Conservation (phyloP, 768 basidiomycete species). For the Lactarius hatsudake region DNA sequence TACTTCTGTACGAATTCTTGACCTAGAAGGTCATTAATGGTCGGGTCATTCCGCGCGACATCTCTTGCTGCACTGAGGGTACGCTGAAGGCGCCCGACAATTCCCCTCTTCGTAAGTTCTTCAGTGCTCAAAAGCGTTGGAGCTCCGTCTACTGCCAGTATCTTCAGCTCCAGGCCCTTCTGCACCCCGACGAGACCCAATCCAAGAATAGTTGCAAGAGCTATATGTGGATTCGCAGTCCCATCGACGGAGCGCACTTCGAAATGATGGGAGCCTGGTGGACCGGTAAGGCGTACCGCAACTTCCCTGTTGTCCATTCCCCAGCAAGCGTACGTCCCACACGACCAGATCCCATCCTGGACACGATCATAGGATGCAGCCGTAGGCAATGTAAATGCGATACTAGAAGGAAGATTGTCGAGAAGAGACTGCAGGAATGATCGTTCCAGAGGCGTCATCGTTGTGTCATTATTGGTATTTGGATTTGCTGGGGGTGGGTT, state of each 20-base stretch:
- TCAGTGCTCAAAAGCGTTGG: slow-evolving; percentile 46
- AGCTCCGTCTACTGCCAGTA: slow-evolving; percentile 37
- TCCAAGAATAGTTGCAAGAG: slow-evolving; percentile 52
- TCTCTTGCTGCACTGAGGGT: slow-evolving; percentile 48
- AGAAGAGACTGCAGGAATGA: slow-evolving; percentile 67
- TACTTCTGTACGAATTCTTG: slow-evolving; percentile 46
- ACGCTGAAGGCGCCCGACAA: slow-evolving; percentile 52
- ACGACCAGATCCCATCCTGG: slow-evolving; percentile 64
- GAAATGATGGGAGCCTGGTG: slow-evolving; percentile 56
- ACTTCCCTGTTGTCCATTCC: slow-evolving; percentile 69
- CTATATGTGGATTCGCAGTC: slow-evolving; percentile 62
- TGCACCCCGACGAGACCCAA: slow-evolving; percentile 53
- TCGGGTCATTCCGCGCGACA: slow-evolving; percentile 38
- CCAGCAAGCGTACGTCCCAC: slow-evolving; percentile 69
- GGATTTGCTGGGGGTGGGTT: slow-evolving; percentile 17
- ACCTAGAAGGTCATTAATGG: slow-evolving; percentile 44
- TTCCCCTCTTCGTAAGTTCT: slow-evolving; percentile 47
- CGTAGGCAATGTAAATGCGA: slow-evolving; percentile 58
- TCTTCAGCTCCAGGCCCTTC: slow-evolving; percentile 37
- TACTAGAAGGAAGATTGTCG: slow-evolving; percentile 52
- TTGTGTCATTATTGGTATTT: slow-evolving; percentile 27
- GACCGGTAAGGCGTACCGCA: slow-evolving; percentile 52
- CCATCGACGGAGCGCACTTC: slow-evolving; percentile 63
- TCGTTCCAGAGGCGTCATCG: slow-evolving; percentile 47
- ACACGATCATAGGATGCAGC: slow-evolving; percentile 62